Evolutionary conservation across 2,329 filamentous ascomycete genomes (phyloP).

Genomic region (Aureobasidium subglaciale): DNA sequence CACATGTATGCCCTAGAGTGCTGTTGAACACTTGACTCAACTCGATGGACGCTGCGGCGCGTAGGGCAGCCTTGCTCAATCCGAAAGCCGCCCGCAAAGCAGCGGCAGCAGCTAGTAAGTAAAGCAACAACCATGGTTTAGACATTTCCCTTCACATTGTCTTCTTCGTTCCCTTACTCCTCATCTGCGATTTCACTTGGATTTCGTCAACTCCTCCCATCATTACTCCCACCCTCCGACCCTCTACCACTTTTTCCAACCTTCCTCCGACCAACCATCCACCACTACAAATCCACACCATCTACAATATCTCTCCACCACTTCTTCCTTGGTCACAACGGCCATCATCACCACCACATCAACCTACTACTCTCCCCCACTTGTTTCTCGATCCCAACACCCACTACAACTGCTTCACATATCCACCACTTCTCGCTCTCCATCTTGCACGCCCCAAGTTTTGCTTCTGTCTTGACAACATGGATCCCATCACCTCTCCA

Average conservation of each 20-base stretch:
- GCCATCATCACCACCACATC: not conserved
- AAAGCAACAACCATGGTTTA: not conserved
- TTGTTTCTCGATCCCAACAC: not conserved
- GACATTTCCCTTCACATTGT: not conserved
- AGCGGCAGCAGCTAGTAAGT: slow-evolving; percentile 1
- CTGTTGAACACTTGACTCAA: not conserved
- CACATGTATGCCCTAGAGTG: too few relatives aligned
- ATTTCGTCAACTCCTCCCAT: not conserved
- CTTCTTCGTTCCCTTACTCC: not conserved
- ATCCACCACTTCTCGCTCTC: not conserved
- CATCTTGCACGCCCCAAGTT: too few relatives aligned
- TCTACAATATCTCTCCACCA: not conserved
- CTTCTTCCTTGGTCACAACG: not conserved
- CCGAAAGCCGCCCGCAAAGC: slow-evolving; percentile 23
- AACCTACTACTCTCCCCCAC: not conserved
- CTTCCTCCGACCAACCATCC: not conserved
- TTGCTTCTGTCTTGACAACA: too few relatives aligned
- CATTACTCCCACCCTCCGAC: not conserved
- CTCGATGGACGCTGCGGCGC: slow-evolving; percentile 17
- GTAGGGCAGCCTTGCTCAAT: slow-evolving; percentile 27
- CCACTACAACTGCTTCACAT: not conserved
- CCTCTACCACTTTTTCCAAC: not conserved
- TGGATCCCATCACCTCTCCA: not conserved
- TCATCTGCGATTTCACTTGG: not conserved
- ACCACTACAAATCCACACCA: too few relatives aligned